phyloP scores from a whole-genome alignment of 2,329 filamentous ascomycete genomes.

The Apiospora koreana region DNA sequence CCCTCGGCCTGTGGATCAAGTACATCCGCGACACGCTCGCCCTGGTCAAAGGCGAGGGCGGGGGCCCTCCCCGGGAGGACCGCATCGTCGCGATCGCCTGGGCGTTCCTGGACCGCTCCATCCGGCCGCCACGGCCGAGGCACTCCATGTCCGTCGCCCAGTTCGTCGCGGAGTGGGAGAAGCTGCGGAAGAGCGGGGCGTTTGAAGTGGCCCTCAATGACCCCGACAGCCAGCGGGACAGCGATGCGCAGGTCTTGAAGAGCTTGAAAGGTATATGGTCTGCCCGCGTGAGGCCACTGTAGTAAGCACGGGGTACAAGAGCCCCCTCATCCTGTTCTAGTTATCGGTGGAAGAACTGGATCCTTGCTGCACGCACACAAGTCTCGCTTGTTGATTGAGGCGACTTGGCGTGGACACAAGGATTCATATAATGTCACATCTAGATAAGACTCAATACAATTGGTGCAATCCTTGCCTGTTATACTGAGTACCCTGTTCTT shows the following conservation, averaged over 20 bases:
- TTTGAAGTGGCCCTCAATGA: constrained; percentile 20
- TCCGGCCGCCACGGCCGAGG: constrained; percentile 23
- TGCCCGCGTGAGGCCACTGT: not conserved
- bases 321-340: too few species aligned
- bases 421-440: not conserved
- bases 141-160: constrained; percentile 18
- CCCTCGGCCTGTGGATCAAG: constrained; percentile 24
- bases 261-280: not conserved
- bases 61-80: constrained; percentile 20
- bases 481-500: not conserved
- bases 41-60: constrained; percentile 16
- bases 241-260: not conserved
- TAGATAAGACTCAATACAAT: not conserved
- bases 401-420: not conserved
- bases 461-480: not conserved
- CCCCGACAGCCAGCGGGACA: constrained; percentile 20
- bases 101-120: constrained; percentile 28
- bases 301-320: constrained; percentile 9
- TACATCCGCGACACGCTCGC: constrained; percentile 21
- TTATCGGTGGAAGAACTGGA: not conserved
- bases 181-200: constrained; percentile 15
- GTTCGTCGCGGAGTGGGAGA: constrained; percentile 24
- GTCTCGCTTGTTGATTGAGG: not conserved
- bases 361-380: not conserved
- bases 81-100: constrained; percentile 30